Conservation (phyloP, 75 land plant species). For the Adiantum capillusveneris region DNA sequence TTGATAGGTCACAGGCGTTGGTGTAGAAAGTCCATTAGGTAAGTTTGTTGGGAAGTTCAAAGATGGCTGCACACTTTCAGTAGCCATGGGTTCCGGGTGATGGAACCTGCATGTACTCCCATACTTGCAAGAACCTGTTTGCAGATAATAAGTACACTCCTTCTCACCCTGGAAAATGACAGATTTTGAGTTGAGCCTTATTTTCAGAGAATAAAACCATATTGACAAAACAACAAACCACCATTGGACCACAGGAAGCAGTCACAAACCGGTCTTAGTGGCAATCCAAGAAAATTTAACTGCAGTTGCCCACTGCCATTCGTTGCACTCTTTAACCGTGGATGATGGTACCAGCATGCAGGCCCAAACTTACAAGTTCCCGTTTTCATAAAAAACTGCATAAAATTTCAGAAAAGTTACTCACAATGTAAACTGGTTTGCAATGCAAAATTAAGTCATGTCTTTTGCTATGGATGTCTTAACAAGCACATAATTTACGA, state of each 20-base stretch:
- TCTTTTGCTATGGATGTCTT: no score
- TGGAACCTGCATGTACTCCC: conserved; percentile 47
- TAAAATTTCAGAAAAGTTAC: neutral
- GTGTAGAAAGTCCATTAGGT: conserved; percentile 22
- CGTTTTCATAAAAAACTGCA: conserved; percentile 77
- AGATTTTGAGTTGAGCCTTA: no score
- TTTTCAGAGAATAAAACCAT: no score
- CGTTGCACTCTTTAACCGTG: conserved; percentile 63
- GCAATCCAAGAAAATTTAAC: conserved; percentile 67
- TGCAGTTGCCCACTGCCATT: conserved; percentile 43
- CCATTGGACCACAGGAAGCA: neutral
- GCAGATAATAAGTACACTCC: conserved; percentile 29
- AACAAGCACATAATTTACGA: no score
- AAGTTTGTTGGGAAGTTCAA: neutral
- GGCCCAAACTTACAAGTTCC: conserved; percentile 90
- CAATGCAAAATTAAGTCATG: no score
- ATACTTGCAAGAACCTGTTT: conserved; percentile 29
- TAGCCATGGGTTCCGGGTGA: conserved; percentile 46
- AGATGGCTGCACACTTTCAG: neutral
- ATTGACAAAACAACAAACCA: neutral
- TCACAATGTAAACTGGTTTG: no score
- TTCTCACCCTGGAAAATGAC: conserved; percentile 74
- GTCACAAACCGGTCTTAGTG: conserved; percentile 63
- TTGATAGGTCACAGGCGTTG: conserved; percentile 44
- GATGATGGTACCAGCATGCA: conserved; percentile 83